Evolutionary conservation across 1,284 basidiomycete species (phyloP).

Genomic region (Acaromyces ingoldii): DNA sequence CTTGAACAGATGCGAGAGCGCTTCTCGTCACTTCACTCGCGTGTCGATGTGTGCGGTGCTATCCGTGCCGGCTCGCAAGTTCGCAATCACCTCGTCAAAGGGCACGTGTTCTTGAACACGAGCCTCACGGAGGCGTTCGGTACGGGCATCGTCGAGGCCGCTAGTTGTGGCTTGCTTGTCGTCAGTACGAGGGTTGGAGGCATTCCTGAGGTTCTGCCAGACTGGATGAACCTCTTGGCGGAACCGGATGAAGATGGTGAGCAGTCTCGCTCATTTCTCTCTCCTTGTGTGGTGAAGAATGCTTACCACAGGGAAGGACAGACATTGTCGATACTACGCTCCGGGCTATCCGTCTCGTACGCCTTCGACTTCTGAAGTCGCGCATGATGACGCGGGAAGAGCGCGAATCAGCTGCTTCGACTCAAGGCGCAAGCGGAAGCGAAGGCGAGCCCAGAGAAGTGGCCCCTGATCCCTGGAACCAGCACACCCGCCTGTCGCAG

Average conservation of each 20-base stretch:
- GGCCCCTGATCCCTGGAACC: no score
- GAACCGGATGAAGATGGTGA: conserved; percentile 74
- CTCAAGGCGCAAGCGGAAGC: no score
- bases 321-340: background rate
- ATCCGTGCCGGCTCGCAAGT: conserved; percentile 69
- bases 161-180: conserved; percentile 86
- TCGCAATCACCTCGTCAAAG: conserved; percentile 68
- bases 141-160: conserved; percentile 91
- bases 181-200: conserved; percentile 92
- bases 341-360: no score
- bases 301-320: background rate
- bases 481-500: conserved; percentile 38
- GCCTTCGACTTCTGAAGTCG: no score
- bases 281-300: no score
- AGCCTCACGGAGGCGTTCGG: conserved; percentile 96
- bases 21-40: conserved; percentile 77
- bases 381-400: background rate
- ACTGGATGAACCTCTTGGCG: conserved; percentile 89
- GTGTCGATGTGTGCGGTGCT: conserved; percentile 79
- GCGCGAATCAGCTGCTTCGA: no score
- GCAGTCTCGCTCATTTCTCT: no score
- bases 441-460: no score
- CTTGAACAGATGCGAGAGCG: conserved; percentile 94
- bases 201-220: conserved; percentile 87
- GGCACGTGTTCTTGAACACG: conserved; percentile 90